Conservation (phyloP, 179 eudicot genomes). For the Beta lomatogona region DNA sequence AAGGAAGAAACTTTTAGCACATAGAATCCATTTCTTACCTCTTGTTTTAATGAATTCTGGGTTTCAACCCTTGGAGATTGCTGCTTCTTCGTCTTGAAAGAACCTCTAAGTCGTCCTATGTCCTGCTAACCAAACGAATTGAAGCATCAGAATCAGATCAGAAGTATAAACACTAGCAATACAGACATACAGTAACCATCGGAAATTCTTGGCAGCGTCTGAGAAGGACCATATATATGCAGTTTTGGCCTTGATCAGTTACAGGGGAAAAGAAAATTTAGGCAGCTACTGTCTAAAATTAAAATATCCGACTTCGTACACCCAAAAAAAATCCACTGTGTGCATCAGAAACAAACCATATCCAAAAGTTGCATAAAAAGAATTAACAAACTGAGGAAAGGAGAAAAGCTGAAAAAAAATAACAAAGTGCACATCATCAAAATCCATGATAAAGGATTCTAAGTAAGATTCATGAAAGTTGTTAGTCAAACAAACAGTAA, state of each 20-base stretch:
- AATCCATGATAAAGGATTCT: slow-evolving; percentile 37
- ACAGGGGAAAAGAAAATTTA: not conserved
- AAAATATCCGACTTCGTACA: not conserved
- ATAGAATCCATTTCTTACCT: slow-evolving; percentile 50
- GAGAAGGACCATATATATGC: not conserved
- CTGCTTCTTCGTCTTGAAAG: slow-evolving; percentile 43
- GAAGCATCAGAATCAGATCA: slow-evolving; percentile 19
- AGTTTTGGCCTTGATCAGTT: not conserved
- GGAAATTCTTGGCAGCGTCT: not conserved
- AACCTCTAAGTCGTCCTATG: slow-evolving; percentile 39
- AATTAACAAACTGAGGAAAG: slow-evolving; percentile 1
- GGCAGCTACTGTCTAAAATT: not conserved
- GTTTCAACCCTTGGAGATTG: slow-evolving; percentile 52
- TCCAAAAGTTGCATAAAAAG: slow-evolving; percentile 13
- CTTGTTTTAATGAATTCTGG: slow-evolving; percentile 64
- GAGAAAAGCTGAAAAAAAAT: not conserved
- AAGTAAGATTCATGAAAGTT: slow-evolving; percentile 32
- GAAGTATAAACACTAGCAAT: not conserved
- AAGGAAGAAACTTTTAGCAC: not conserved
- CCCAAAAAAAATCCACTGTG: not conserved
- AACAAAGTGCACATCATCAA: slow-evolving; percentile 35
- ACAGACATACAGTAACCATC: not conserved
- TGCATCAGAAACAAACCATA: slow-evolving; percentile 7
- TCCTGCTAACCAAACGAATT: slow-evolving; percentile 49
- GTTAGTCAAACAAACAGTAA: slow-evolving; percentile 24